Base-by-base conservation (phyloP, 2,329 filamentous ascomycete species). In the Reticulascus tulasneorum region DNA sequence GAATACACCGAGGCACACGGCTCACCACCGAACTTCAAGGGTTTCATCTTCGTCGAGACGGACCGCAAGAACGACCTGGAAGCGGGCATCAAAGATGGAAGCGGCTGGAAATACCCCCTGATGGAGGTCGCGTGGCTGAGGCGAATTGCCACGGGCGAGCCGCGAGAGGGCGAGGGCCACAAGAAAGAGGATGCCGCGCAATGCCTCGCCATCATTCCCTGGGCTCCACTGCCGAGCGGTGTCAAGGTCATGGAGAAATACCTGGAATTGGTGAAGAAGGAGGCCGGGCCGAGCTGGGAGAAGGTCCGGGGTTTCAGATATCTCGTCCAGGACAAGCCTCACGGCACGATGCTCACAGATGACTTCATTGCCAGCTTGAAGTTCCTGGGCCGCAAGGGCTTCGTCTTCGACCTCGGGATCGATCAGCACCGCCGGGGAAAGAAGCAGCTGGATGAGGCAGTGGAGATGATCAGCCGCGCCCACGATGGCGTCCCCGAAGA, bases 41-140 rank as follows among this genome's bases (percentile, higher is more conserved):
- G 86, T 37, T 91, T 90, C 62, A 70, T 95, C 47, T 88, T 90
- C 59, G 63, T 95, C 45, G 89, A 95, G 66, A 82, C 84, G 10
- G 88, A 94, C 60, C 82, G 87, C 45, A 77, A 75, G 51, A 73
- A 82, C 48, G 75, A 77, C 47, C 58, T 79, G 15, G 63, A 64
- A 16, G 54, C 69, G 7, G 68, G 66, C 16, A 60, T 51, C 26
- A 54, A 54, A 27, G 69, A 69, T 48, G 62, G 64, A 22, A 58
- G 63, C 18, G 82, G 83, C 59, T 91, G 86, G 71, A 64, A 70
- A 16, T 67, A 75, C 29, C 82, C 86, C 1, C 69, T 94, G 4
- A 67, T 77, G 38, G 90, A 94, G 63, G 70, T 94, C 19, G 70
- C 69, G 27, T 87, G 80, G 59, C 57, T 91, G 37, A 69, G 76